Evolutionary conservation across 2,329 filamentous ascomycete species (phyloP).

Genomic region (Colletotrichum sp.): DNA sequence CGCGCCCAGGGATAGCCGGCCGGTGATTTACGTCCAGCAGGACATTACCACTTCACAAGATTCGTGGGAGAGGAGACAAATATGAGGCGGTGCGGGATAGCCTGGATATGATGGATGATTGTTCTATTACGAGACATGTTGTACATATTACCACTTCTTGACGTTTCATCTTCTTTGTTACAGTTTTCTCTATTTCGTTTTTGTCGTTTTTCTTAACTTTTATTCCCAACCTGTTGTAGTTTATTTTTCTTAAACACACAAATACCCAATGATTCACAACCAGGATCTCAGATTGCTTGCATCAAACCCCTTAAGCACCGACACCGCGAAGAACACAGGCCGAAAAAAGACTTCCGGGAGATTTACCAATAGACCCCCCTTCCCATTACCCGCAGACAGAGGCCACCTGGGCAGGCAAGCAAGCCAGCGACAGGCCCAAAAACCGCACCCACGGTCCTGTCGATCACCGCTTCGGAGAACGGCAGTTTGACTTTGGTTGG

Average conservation of each 20-base stretch:
- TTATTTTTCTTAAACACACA: background rate
- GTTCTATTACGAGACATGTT: background rate
- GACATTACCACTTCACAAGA: slow-evolving; percentile 6
- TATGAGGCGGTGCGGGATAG: background rate
- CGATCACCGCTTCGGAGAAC: background rate
- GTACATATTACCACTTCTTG: background rate
- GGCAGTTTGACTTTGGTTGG: background rate
- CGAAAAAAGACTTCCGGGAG: background rate
- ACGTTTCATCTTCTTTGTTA: background rate
- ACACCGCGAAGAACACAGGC: background rate
- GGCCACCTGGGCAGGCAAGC: background rate
- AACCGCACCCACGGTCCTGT: background rate
- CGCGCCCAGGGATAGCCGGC: background rate
- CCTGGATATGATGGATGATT: background rate
- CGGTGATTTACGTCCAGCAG: slow-evolving; percentile 15
- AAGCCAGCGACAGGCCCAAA: background rate
- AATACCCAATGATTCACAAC: background rate
- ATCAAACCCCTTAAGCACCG: background rate
- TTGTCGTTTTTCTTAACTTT: background rate
- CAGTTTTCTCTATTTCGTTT: background rate
- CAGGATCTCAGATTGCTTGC: background rate
- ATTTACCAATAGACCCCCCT: background rate
- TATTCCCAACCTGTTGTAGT: background rate
- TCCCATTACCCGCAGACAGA: background rate
- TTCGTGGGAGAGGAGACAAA: background rate